These are phyloP conservation scores for Fusarium annulatum DNA, from an alignment of 2,329 filamentous ascomycete genomes.

Conservation along the genomic window DNA sequence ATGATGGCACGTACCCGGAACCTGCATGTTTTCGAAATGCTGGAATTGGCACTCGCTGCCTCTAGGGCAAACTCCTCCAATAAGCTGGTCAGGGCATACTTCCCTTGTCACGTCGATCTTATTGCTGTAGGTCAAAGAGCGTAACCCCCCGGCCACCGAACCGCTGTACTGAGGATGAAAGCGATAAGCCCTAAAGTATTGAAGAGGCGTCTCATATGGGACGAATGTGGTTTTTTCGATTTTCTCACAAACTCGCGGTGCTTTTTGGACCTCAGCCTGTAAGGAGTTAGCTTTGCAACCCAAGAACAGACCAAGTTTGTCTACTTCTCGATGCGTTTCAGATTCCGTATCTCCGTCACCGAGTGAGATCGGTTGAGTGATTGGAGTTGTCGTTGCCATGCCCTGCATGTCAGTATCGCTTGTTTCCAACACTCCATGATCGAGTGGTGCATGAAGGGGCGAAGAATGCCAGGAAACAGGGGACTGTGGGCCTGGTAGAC, in stretches of 20 bases:
- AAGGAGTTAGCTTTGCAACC: slow-evolving; percentile 32
- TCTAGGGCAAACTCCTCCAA: slow-evolving; percentile 75
- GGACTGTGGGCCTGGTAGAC: slow-evolving; percentile 23
- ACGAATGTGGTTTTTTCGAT: slow-evolving; percentile 44
- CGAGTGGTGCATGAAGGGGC: slow-evolving; percentile 25
- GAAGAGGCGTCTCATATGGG: slow-evolving; percentile 86
- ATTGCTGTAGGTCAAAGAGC: slow-evolving; percentile 93
- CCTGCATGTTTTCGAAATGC: slow-evolving; percentile 71
- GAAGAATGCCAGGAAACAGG: slow-evolving; percentile 2
- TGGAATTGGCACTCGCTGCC: slow-evolving; percentile 78
- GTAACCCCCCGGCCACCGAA: slow-evolving; percentile 78
- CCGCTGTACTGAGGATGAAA: slow-evolving; percentile 83
- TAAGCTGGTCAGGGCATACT: slow-evolving; percentile 81
- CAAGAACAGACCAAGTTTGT: slow-evolving; percentile 44
- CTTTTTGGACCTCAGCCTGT: slow-evolving; percentile 32
- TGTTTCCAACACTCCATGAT: slow-evolving; percentile 39
- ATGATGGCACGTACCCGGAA: slow-evolving; percentile 51
- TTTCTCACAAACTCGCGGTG: slow-evolving; percentile 1
- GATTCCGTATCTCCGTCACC: slow-evolving; percentile 40
- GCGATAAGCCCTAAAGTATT: slow-evolving; percentile 86
- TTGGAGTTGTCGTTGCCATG: slow-evolving; percentile 34
- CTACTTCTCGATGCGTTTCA: slow-evolving; percentile 57
- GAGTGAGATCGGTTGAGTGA: slow-evolving; percentile 48
- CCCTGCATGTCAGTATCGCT: slow-evolving; percentile 45
- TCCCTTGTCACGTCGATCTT: slow-evolving; percentile 80